phyloP scores from a whole-genome alignment of 2,329 filamentous ascomycete genomes.

The Hypoxylon sp. region DNA sequence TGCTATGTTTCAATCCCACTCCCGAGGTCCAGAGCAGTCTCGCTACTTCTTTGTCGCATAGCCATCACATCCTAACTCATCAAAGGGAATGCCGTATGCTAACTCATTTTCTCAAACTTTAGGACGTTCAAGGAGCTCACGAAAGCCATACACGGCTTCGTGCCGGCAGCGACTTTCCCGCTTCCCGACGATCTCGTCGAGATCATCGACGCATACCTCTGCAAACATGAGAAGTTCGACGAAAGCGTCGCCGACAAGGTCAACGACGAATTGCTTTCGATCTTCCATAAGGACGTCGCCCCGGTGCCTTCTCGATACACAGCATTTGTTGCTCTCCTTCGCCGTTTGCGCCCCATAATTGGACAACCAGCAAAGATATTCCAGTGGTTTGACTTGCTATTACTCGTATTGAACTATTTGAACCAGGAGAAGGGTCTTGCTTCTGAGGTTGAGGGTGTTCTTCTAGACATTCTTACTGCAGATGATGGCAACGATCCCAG shows the following conservation, averaged over 20 bases:
- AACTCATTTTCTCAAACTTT: conserved; percentile 30
- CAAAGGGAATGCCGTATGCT: conserved; percentile 29
- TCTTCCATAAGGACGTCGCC: conserved; percentile 76
- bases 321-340: conserved; percentile 78
- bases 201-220: conserved; percentile 76
- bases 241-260: conserved; percentile 78
- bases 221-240: conserved; percentile 76
- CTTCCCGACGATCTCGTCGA: conserved; percentile 76
- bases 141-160: conserved; percentile 68
- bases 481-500: conserved; percentile 70
- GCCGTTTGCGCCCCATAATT: conserved; percentile 74
- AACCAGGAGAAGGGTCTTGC: conserved; percentile 74
- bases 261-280: conserved; percentile 77
- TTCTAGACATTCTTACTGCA: conserved; percentile 75
- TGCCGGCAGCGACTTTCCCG: conserved; percentile 68
- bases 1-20: conserved; percentile 1
- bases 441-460: conserved; percentile 73
- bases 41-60: conserved; percentile 20
- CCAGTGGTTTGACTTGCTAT: conserved; percentile 79
- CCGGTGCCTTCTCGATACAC: conserved; percentile 70
- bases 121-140: conserved; percentile 74
- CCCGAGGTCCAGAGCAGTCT: conserved; percentile 9
- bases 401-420: conserved; percentile 69
- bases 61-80: conserved; percentile 8
- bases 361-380: conserved; percentile 73